Evolutionary conservation across 805 yeast genomes (phyloP), one percentile per base, ranked within the genome.

Genomic region (Wickerhamomyces pijperi): DNA sequence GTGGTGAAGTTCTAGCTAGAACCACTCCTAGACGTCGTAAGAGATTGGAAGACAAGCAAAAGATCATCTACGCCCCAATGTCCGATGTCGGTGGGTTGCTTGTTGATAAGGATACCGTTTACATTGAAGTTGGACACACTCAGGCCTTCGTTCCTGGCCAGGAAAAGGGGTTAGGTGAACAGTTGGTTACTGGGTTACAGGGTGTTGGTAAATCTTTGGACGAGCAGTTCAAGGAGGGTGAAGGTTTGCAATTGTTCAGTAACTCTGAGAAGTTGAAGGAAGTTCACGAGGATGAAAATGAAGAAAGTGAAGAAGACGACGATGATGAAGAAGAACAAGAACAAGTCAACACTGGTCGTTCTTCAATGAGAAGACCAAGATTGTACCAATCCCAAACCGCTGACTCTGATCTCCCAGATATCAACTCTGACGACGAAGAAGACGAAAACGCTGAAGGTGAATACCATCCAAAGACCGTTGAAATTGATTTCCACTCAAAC

Each of bases 51-150:
- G 98, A 92, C 54, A 85, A 81, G 50, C 94, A 86, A 56, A 92
- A 88, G 58, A 76, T 86, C 48, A 86, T 92, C 2, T 92, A 94
- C 59, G 99, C 98, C 0, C 99, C 99, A 37, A 92, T 92, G 99
- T 84, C 97, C 36, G 97, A 92, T 60, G 96, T 92, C n/a, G 97
- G 97, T 41, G 99, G 99, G 58, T 94, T 92, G 29, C 67, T 92
- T 47, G 86, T 92, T 44, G 99, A 92, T 63, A 88, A 82, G 56
- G 99, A 92, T 65, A 96, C 98, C 8, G 98, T 92, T 2, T 92
- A 88, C 53, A 85, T 92, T 43, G 97, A 66, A 46, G 62, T 65
- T 34, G 68, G 69, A 28, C 64, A 63, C 33, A 70, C 68, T 38
- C 29, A 25, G 13, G 57, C 70, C 32, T 82, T 82, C 57, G 74